These are phyloP conservation scores for Rhizopus arrhizus DNA, from an alignment of 371 early-diverging fungal species.

Conservation along the genomic window DNA sequence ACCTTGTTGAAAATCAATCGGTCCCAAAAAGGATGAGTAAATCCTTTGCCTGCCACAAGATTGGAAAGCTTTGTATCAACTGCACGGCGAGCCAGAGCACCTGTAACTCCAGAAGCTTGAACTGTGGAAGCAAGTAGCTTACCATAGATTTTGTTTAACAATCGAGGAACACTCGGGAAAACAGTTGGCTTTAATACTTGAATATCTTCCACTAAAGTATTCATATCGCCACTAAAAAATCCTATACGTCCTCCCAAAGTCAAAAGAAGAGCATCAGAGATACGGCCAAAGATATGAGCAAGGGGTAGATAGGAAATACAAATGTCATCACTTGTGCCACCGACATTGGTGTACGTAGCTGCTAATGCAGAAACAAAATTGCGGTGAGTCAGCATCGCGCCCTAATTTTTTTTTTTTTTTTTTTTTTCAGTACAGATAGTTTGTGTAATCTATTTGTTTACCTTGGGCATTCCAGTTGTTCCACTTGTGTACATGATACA, in stretches of 20 bases:
- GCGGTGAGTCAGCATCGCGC: constrained; percentile 58
- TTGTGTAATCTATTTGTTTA: constrained; percentile 13
- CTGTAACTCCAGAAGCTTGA: constrained; percentile 67
- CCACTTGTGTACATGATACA: constrained; percentile 98
- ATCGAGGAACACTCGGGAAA: constrained; percentile 90
- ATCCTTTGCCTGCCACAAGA: constrained; percentile 58
- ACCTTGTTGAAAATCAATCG: constrained; percentile 90
- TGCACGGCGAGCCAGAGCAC: constrained; percentile 61
- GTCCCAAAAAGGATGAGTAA: constrained; percentile 87
- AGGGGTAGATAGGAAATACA: constrained; percentile 81
- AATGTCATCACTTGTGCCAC: constrained; percentile 35
- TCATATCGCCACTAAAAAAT: constrained; percentile 84
- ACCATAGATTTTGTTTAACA: constrained; percentile 90
- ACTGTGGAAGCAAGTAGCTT: constrained; percentile 72
- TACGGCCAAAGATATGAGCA: constrained; percentile 92
- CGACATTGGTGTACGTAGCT: constrained; percentile 14
- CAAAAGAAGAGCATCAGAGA: constrained; percentile 32
- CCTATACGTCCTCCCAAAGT: constrained; percentile 69
- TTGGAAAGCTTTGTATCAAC: constrained; percentile 60
- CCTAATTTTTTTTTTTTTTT: constrained; percentile 29
- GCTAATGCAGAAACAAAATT: constrained; percentile 49
- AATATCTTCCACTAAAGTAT: constrained; percentile 81
- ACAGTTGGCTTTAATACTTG: constrained; percentile 79
- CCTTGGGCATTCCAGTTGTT: constrained; percentile 77
- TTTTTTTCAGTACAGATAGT: not conserved